Conservation (phyloP, 1,284 basidiomycete species). For the Singerocomus rubriflavus region DNA sequence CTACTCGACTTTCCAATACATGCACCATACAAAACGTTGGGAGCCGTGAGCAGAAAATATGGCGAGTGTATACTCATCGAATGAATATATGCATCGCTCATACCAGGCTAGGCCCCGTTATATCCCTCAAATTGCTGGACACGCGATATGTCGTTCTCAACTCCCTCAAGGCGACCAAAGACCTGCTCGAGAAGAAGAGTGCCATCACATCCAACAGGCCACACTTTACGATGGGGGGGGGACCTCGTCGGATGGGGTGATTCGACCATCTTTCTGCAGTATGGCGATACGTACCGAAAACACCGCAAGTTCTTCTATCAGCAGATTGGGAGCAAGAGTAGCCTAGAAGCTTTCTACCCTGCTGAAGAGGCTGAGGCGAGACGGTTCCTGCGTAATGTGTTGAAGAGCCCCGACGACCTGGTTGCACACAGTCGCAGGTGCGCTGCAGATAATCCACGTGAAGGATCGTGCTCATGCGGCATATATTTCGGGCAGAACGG, state of each 20-base stretch:
- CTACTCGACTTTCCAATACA: slow-evolving; percentile 38
- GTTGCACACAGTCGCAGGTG: slow-evolving; percentile 9
- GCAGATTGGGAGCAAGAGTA: slow-evolving; percentile 21
- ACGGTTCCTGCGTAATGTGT: slow-evolving; percentile 18
- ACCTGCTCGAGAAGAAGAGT: slow-evolving; percentile 25
- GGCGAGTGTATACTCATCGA: slow-evolving; percentile 37
- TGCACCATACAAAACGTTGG: slow-evolving; percentile 41
- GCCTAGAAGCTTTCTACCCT: slow-evolving; percentile 8
- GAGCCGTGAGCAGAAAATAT: slow-evolving; percentile 41
- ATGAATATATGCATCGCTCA: slow-evolving; percentile 25
- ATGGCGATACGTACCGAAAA: slow-evolving; percentile 20
- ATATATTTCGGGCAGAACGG: neutral
- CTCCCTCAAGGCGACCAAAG: slow-evolving; percentile 9
- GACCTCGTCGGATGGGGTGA: slow-evolving; percentile 29
- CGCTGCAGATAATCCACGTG: slow-evolving; percentile 2
- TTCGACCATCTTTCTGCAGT: slow-evolving; percentile 17
- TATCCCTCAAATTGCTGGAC: slow-evolving; percentile 12
- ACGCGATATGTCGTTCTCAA: slow-evolving; percentile 18
- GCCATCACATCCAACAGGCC: slow-evolving; percentile 20
- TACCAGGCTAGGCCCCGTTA: slow-evolving; percentile 26
- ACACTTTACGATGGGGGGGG: slow-evolving; percentile 16
- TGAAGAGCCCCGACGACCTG: slow-evolving; percentile 10
- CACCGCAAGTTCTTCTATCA: slow-evolving; percentile 19
- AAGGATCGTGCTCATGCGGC: neutral
- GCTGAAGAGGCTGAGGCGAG: slow-evolving; percentile 17